Evolutionary conservation across 2,329 filamentous ascomycete species (phyloP).

Genomic region (Blumeria hordei): DNA sequence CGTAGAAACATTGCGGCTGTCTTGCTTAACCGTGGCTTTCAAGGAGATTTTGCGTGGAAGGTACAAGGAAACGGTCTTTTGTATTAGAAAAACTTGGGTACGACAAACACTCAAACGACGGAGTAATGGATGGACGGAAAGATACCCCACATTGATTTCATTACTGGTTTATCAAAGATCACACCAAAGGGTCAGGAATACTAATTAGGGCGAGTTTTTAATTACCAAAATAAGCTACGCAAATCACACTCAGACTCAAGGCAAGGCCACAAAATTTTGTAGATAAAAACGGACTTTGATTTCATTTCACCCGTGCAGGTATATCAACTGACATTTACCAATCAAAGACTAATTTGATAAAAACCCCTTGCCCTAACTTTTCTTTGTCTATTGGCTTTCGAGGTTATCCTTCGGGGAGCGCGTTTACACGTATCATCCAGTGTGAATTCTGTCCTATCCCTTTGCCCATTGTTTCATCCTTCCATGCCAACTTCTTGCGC

Average conservation of each 20-base stretch:
- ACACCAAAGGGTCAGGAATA: background rate
- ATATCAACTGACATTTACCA: background rate
- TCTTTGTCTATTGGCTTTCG: background rate
- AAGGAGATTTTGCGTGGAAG: slow-evolving; percentile 25
- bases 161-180: background rate
- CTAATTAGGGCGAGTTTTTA: too few relatives aligned
- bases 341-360: background rate
- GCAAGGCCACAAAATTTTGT: too few relatives aligned
- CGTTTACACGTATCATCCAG: background rate
- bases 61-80: slow-evolving; percentile 3
- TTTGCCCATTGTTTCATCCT: background rate
- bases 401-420: background rate
- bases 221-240: too few relatives aligned
- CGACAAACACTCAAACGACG: background rate
- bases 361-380: background rate
- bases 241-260: too few relatives aligned
- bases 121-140: background rate
- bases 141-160: background rate
- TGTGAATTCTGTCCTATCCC: background rate
- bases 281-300: background rate
- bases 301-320: background rate
- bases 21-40: slow-evolving; percentile 42
- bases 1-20: slow-evolving; percentile 38
- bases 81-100: background rate
- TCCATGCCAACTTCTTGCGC: background rate